These are phyloP conservation scores for Omphalea diandra DNA, from an alignment of 441 rosid species.

Conservation along the genomic window DNA sequence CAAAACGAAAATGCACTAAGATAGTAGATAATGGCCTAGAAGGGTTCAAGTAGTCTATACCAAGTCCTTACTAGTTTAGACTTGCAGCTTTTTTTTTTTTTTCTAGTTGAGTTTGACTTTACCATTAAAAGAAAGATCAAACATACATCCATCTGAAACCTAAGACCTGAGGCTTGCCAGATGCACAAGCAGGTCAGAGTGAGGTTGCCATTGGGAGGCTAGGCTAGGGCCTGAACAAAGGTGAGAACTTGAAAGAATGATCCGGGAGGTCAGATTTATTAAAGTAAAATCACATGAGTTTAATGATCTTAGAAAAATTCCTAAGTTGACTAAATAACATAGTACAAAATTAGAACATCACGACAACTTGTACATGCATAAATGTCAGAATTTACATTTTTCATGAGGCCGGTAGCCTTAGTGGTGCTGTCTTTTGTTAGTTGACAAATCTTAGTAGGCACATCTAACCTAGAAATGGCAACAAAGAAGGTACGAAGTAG, in stretches of 20 bases:
- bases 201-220: background rate
- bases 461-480: background rate
- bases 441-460: background rate
- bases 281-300: background rate
- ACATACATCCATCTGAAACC: background rate
- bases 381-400: constrained; percentile 3
- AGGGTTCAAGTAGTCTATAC: background rate
- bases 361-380: background rate
- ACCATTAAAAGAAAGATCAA: background rate
- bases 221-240: no score
- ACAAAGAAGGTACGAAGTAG: background rate
- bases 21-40: background rate
- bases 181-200: background rate
- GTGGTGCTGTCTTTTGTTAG: background rate
- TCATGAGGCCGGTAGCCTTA: background rate
- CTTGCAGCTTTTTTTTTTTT: background rate
- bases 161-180: background rate
- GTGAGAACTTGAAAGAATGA: background rate
- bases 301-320: background rate
- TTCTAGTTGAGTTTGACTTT: background rate
- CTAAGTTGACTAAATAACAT: background rate
- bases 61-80: background rate
- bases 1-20: background rate
- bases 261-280: background rate
- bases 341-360: background rate